A percentile compares a stretch with the other conserved stretches of the same genome.
phyloP scores from a whole-genome alignment of 2,329 filamentous ascomycete genomes.

The Ramularia endophylla region DNA sequence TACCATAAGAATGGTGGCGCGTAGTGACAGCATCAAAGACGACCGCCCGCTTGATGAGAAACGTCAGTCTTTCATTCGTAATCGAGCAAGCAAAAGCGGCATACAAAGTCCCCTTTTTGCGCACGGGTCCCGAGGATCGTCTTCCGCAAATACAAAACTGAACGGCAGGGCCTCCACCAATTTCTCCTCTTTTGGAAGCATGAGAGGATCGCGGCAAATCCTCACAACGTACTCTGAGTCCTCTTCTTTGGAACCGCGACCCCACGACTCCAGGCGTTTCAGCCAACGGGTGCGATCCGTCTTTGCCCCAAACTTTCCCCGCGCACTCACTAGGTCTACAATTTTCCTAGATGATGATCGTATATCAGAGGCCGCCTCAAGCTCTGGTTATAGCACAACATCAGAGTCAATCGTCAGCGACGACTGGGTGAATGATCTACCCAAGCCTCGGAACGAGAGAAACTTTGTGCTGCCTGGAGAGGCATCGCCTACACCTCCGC shows the following conservation, averaged over 20 bases:
- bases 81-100: conserved; percentile 34
- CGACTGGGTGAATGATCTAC: conserved; percentile 22
- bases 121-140: conserved; percentile 22
- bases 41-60: conserved; percentile 35
- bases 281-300: conserved; percentile 21
- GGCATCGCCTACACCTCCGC: conserved; percentile 31
- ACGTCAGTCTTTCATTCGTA: conserved; percentile 38
- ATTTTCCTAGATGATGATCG: conserved; percentile 17
- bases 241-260: conserved; percentile 27
- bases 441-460: conserved; percentile 26
- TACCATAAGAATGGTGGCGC: conserved; percentile 33
- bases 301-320: conserved; percentile 27
- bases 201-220: conserved; percentile 12
- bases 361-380: conserved; percentile 13
- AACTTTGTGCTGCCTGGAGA: conserved; percentile 29
- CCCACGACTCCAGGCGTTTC: conserved; percentile 21
- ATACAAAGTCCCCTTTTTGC: conserved; percentile 36
- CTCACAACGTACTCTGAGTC: conserved; percentile 24
- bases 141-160: conserved; percentile 12
- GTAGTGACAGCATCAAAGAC: conserved; percentile 34
- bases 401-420: conserved; percentile 13
- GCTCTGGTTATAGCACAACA: conserved; percentile 14
- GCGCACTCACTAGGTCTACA: conserved; percentile 23
- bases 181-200: conserved; percentile 17
- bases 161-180: conserved; percentile 16